A percentile compares a stretch with the other conserved stretches of the same genome.
Evolutionary conservation across 2,329 filamentous ascomycete species (phyloP).

Genomic region (Colletotrichum sp.): DNA sequence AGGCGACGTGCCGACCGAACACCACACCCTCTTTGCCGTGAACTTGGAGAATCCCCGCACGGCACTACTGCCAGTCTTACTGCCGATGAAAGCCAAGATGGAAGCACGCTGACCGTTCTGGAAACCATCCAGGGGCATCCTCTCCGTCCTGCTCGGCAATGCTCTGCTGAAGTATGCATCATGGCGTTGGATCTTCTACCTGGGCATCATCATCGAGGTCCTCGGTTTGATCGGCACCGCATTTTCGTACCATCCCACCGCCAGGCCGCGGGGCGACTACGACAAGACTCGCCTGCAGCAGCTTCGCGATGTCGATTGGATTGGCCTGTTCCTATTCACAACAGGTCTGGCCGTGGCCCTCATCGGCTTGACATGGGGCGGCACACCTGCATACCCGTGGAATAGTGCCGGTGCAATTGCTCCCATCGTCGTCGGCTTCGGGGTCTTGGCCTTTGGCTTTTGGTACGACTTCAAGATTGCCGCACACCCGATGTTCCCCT

Average conservation of each 20-base stretch:
- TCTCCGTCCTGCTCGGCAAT: constrained; percentile 31
- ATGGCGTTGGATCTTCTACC: constrained; percentile 32
- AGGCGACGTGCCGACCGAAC: constrained; percentile 10
- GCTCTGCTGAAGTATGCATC: constrained; percentile 30
- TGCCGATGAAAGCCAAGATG: not conserved
- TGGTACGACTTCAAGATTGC: constrained; percentile 27
- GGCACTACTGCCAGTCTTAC: not conserved
- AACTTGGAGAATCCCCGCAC: constrained; percentile 2
- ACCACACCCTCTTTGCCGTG: not conserved
- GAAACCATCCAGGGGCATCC: constrained; percentile 26
- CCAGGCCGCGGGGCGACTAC: constrained; percentile 30
- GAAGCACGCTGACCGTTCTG: not conserved
- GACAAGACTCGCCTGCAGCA: constrained; percentile 33
- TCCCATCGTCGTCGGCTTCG: constrained; percentile 24
- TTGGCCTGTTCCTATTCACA: constrained; percentile 28
- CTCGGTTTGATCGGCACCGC: constrained; percentile 27
- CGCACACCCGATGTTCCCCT: constrained; percentile 28
- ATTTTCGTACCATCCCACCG: constrained; percentile 30
- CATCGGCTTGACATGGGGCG: constrained; percentile 26
- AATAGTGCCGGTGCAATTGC: constrained; percentile 20
- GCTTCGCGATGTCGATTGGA: constrained; percentile 34
- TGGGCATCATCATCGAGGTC: constrained; percentile 30
- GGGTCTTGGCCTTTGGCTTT: constrained; percentile 22
- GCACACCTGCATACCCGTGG: constrained; percentile 11
- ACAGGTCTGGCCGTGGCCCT: constrained; percentile 26